Evolutionary conservation across 495 filamentous ascomycete species (phyloP).

Genomic region (Cairneyella variabilis): DNA sequence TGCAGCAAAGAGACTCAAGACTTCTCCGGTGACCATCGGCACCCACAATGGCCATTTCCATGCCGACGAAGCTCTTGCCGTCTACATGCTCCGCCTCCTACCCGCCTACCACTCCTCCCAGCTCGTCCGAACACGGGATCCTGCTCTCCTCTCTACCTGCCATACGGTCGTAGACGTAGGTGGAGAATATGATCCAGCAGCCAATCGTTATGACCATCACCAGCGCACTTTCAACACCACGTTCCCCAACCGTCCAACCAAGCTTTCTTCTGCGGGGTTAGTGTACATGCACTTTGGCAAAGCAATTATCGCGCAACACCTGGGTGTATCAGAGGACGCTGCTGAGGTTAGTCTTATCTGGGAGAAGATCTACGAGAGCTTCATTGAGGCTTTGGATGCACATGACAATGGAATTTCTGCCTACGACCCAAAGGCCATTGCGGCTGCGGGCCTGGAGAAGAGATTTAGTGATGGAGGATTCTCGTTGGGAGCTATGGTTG

Average conservation of each 20-base stretch:
- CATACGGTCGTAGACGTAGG: conserved; percentile 96
- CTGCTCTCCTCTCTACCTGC: conserved; percentile 70
- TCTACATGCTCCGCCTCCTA: conserved; percentile 88
- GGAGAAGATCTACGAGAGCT: conserved; percentile 86
- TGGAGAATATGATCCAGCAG: conserved; percentile 74
- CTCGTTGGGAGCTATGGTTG: conserved; percentile 77
- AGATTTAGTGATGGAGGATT: conserved; percentile 78
- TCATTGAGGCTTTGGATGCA: conserved; percentile 93
- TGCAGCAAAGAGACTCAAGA: conserved; percentile 69
- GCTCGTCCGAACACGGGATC: conserved; percentile 87
- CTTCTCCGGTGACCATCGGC: conserved; percentile 63
- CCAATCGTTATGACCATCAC: conserved; percentile 91
- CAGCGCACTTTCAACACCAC: conserved; percentile 84
- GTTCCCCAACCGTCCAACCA: conserved; percentile 71
- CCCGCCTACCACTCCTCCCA: conserved; percentile 70
- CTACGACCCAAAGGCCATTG: conserved; percentile 65
- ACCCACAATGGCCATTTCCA: conserved; percentile 94
- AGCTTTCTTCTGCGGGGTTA: conserved; percentile 87
- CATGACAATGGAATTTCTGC: conserved; percentile 91
- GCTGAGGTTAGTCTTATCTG: conserved; percentile 70
- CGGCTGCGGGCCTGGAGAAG: conserved; percentile 65
- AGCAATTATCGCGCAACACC: conserved; percentile 68
- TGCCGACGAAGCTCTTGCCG: conserved; percentile 97
- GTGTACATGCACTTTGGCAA: conserved; percentile 95
- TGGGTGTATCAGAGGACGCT: conserved; percentile 56